Evolutionary conservation across 352 stramenopile species (phyloP).

Genomic region (Pythium aquatile): DNA sequence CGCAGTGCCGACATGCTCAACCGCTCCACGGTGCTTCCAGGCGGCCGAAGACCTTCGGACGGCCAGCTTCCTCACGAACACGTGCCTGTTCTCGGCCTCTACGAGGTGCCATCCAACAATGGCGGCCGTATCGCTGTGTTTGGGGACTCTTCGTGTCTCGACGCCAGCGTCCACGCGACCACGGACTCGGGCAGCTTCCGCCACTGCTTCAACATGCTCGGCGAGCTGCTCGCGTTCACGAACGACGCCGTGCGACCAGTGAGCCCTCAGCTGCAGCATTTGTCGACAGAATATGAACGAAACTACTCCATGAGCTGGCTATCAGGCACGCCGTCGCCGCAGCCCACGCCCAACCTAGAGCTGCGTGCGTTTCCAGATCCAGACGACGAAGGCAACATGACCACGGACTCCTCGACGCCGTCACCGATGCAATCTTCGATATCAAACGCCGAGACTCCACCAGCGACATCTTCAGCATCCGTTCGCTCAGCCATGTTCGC

Average conservation of each 20-base stretch:
- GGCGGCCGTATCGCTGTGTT: conserved; percentile 75
- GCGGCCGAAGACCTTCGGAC: background rate
- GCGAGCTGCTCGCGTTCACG: conserved; percentile 52
- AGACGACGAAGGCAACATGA: conserved; percentile 5
- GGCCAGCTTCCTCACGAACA: conserved; percentile 31
- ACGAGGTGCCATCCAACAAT: conserved; percentile 54
- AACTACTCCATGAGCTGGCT: conserved; percentile 9
- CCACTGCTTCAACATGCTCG: conserved; percentile 68
- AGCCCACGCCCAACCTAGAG: conserved; percentile 22
- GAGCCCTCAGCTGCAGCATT: conserved; percentile 17
- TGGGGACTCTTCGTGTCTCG: conserved; percentile 71
- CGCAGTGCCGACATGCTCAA: conserved; percentile 56
- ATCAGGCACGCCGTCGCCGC: conserved; percentile 10
- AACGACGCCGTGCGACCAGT: conserved; percentile 34
- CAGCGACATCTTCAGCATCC: conserved; percentile 17
- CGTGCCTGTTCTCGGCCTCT: conserved; percentile 64
- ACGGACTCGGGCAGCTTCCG: conserved; percentile 32
- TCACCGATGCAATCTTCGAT: conserved; percentile 6
- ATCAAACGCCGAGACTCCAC: conserved; percentile 18
- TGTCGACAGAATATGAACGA: conserved; percentile 20
- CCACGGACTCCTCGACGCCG: conserved; percentile 3
- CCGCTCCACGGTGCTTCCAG: conserved; percentile 17
- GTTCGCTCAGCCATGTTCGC: conserved; percentile 27
- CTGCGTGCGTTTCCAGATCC: conserved; percentile 12
- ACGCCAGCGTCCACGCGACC: conserved; percentile 48